Evolutionary conservation across 139 green algal species (phyloP).

Genomic region (Closterium sp.): DNA sequence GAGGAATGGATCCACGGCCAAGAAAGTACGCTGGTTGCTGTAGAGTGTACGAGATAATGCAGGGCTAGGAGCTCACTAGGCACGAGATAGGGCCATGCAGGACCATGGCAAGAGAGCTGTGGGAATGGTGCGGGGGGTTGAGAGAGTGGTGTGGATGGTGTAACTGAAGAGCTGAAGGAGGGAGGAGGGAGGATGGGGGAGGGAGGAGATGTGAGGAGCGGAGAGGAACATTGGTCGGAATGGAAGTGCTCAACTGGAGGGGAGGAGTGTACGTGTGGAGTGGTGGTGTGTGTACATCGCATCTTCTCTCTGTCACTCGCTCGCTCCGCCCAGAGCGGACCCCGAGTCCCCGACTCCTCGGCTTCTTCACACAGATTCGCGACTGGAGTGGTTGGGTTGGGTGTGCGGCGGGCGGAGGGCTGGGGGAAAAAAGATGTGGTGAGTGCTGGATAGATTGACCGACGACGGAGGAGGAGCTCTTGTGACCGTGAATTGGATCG

Average conservation of each 20-base stretch:
- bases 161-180: too few species aligned
- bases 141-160: too few species aligned
- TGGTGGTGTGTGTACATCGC: too few species aligned
- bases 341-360: too few species aligned
- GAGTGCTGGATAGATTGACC: not conserved
- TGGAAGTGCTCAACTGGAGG: too few species aligned
- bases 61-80: not conserved
- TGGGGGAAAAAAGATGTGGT: not conserved
- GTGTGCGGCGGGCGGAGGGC: not conserved
- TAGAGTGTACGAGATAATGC: not conserved
- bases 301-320: too few species aligned
- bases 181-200: not conserved
- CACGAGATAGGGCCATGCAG: not conserved
- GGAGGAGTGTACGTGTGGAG: too few species aligned
- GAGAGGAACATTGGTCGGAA: too few species aligned
- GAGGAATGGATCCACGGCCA: not conserved
- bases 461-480: too few species aligned
- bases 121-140: not conserved
- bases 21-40: not conserved
- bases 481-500: not conserved
- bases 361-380: not conserved
- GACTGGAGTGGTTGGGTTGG: not conserved
- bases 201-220: too few species aligned
- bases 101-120: not conserved
- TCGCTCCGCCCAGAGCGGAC: too few species aligned